Evolutionary conservation across 768 basidiomycete species (phyloP).

Genomic region (Chlorophyllum brunneum): DNA sequence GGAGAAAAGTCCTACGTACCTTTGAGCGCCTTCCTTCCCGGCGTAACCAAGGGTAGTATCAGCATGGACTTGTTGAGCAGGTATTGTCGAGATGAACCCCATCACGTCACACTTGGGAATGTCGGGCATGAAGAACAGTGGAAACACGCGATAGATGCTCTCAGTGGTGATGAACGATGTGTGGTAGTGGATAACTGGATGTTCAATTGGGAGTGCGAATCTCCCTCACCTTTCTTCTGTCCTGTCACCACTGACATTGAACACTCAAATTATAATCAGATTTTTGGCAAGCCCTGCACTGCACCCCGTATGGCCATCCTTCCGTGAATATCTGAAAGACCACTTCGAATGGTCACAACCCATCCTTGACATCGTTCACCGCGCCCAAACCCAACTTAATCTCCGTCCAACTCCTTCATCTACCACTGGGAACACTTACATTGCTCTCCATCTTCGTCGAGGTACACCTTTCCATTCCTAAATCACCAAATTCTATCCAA

Average conservation of each 20-base stretch:
- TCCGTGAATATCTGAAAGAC: slow-evolving; percentile 4
- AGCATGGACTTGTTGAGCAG: slow-evolving; percentile 33
- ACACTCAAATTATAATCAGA: slow-evolving; percentile 16
- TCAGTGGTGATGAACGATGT: slow-evolving; percentile 33
- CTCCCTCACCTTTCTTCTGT: not conserved
- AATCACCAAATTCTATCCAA: not conserved
- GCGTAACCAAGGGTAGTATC: slow-evolving; percentile 34
- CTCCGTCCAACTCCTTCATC: slow-evolving; percentile 23
- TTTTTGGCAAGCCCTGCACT: slow-evolving; percentile 37
- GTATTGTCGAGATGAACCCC: slow-evolving; percentile 35
- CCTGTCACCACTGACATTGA: not conserved
- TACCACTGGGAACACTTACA: slow-evolving; percentile 32
- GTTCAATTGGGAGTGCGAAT: slow-evolving; percentile 38
- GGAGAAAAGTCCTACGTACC: slow-evolving; percentile 37
- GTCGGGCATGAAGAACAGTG: slow-evolving; percentile 27
- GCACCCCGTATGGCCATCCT: slow-evolving; percentile 33
- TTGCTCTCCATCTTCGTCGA: slow-evolving; percentile 44
- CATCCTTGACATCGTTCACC: slow-evolving; percentile 29
- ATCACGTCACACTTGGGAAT: slow-evolving; percentile 27
- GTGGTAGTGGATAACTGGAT: slow-evolving; percentile 42
- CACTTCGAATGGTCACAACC: slow-evolving; percentile 40
- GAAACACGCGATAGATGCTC: slow-evolving; percentile 30
- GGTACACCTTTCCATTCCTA: slow-evolving; percentile 21
- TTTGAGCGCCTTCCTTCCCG: slow-evolving; percentile 39
- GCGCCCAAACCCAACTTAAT: slow-evolving; percentile 30